Evolutionary conservation across 331 rosid genomes (phyloP), one percentile per base, ranked within the genome.

Genomic region (Rosa hybrid): DNA sequence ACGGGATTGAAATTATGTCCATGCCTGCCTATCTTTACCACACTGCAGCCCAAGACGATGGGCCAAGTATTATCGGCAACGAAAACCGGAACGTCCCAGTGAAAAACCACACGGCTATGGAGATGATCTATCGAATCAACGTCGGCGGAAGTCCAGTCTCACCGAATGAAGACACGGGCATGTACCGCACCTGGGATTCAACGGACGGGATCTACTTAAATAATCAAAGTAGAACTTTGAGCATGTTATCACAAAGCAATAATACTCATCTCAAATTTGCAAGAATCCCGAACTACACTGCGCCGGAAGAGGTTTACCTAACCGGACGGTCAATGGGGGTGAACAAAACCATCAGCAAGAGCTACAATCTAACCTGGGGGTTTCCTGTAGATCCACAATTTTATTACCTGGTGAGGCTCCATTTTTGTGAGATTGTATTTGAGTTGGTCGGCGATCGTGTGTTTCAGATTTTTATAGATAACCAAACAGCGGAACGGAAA

Each of bases 61-160:
- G 39, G 39, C 39, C 39, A 3, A 34, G 39, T 34, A 34, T 34
- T 34, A 34, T 34, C 4, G 39, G 39, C 39, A 3, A 3, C 39
- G 39, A 34, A 34, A 34, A 34, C 39, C 39, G 4, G 39, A 34
- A 34, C 39, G 34, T 30, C 34, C 39, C 39, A 34, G 39, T 34
- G 4, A 3, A 34, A 34, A 34, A 34, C 39, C 4, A 34, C 6
- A 4, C 25, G 1, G 90, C 91, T 0, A 71, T 92, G 5, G 78
- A 86, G 65, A 87, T 75, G 14, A 13, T 56, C 8, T 83, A 85
- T 73, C 78, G 95, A 16, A 0, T 89, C n/a, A 84, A 71, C 39
- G 64, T 84, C 1, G 93, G 88, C 0, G 94, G 84, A 0, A 5
- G 12, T 0, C 0, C 20, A 0, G 67, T 85, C 64, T 0, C 77